Percentiles rank a stretch among this genome's conserved stretches.
phyloP scores from a whole-genome alignment of 2,329 filamentous ascomycete species.

The Ophiocordyceps robertsii region DNA sequence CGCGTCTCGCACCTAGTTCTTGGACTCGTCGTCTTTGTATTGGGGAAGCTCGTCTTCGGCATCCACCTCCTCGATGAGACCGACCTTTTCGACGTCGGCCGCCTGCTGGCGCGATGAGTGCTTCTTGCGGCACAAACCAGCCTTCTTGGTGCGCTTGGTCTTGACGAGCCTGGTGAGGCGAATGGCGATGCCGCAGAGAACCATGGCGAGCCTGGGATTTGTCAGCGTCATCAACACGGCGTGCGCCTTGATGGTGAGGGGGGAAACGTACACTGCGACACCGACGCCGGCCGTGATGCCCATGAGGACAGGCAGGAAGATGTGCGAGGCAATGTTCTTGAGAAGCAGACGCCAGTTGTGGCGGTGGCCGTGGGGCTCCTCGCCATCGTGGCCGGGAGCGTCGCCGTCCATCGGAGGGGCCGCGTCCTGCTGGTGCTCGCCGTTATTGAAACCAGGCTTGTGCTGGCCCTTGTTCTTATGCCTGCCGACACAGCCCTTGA shows the following conservation, averaged over 20 bases:
- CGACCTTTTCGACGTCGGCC: conserved; percentile 33
- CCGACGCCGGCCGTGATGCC: conserved; percentile 56
- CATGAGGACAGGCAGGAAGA: conserved; percentile 54
- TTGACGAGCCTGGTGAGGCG: conserved; percentile 41
- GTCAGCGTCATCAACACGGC: conserved; percentile 2
- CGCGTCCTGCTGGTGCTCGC: conserved; percentile 1
- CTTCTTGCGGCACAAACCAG: conserved; percentile 5
- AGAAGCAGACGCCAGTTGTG: conserved; percentile 31
- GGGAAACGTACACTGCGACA: conserved; percentile 43
- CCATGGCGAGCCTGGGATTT: conserved; percentile 45
- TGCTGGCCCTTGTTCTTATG: background rate
- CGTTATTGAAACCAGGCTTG: conserved; percentile 3
- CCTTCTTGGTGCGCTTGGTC: conserved; percentile 4
- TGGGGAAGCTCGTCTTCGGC: conserved; percentile 13
- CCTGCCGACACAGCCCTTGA: conserved; percentile 5
- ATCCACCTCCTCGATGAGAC: conserved; percentile 27
- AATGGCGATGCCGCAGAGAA: conserved; percentile 47
- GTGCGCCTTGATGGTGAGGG: background rate
- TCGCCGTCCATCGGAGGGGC: conserved; percentile 4
- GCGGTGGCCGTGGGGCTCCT: conserved; percentile 2
- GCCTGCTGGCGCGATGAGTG: background rate
- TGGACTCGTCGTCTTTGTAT: conserved; percentile 13
- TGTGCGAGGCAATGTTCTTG: conserved; percentile 43
- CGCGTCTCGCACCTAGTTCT: conserved; percentile 6
- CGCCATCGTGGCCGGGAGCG: conserved; percentile 11